Evolutionary conservation across 2,329 filamentous ascomycete genomes (phyloP).

Genomic region (Xylariaceae sp.): DNA sequence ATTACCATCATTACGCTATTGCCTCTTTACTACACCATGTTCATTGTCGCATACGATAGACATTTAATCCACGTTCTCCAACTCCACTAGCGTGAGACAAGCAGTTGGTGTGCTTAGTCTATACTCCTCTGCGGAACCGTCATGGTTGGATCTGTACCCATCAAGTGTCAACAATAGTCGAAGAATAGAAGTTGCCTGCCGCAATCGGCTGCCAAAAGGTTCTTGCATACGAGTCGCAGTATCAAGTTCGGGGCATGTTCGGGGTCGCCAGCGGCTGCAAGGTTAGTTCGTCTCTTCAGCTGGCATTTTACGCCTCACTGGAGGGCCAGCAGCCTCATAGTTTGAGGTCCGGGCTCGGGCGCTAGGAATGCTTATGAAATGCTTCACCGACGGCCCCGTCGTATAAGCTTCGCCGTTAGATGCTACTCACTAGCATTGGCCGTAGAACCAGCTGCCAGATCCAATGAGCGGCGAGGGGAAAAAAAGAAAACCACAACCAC

Average conservation of each 20-base stretch:
- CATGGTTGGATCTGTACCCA: background rate
- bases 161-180: background rate
- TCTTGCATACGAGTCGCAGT: too few species aligned
- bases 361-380: constrained; percentile 1
- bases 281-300: constrained; percentile 12
- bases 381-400: constrained; percentile 1
- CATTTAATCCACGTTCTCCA: too few species aligned
- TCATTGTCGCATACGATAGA: too few species aligned
- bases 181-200: background rate
- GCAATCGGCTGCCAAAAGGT: too few species aligned
- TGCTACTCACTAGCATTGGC: background rate
- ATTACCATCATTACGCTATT: too few species aligned
- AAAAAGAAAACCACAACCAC: too few species aligned
- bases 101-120: background rate
- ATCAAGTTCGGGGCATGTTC: too few species aligned
- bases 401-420: background rate
- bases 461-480: too few species aligned
- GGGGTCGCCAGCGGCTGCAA: constrained; percentile 10
- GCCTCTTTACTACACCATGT: too few species aligned
- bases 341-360: background rate
- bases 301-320: constrained; percentile 3
- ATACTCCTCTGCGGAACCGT: background rate
- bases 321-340: background rate
- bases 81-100: background rate
- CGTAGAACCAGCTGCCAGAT: too few species aligned